A percentile compares a stretch with the other conserved stretches of the same genome.
These are phyloP conservation scores for Xerocomus potaroensis DNA, from an alignment of 768 basidiomycete genomes.

Conservation along the genomic window DNA sequence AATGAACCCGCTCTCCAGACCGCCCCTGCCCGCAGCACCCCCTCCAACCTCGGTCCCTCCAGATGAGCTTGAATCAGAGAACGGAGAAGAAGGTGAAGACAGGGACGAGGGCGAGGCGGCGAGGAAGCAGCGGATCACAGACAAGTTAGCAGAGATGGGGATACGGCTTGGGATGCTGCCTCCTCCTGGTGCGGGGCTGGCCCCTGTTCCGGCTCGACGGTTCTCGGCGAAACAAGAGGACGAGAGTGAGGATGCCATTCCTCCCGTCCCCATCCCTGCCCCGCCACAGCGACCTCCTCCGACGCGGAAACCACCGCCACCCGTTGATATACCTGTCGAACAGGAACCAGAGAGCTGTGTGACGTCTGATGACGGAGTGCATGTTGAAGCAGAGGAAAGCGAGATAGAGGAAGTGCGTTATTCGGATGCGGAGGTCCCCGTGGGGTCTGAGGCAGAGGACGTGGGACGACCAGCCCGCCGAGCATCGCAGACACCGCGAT, in stretches of 20 bases:
- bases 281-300: conserved; percentile 30
- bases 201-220: too few species aligned
- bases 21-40: conserved; percentile 36
- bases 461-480: too few species aligned
- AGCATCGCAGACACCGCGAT: too few species aligned
- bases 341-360: conserved; percentile 40
- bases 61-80: conserved; percentile 21
- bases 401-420: conserved; percentile 65
- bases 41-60: conserved; percentile 32
- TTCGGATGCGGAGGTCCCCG: conserved; percentile 43
- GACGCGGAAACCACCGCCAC: conserved; percentile 30
- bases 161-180: conserved; percentile 58
- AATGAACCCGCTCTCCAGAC: conserved; percentile 34
- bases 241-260: conserved; percentile 24
- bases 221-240: conserved; percentile 22
- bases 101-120: conserved; percentile 37
- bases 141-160: conserved; percentile 52
- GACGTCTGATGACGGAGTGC: conserved; percentile 56
- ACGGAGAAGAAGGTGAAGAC: conserved; percentile 13
- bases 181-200: too few species aligned
- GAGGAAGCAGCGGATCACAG: conserved; percentile 49
- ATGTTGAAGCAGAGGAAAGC: conserved; percentile 48
- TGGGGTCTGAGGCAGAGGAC: conserved; percentile 34
- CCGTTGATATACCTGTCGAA: conserved; percentile 5
- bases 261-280: conserved; percentile 30